These are phyloP conservation scores for Trichosporon faecale DNA, from an alignment of 1,284 basidiomycete genomes.

Conservation along the genomic window DNA sequence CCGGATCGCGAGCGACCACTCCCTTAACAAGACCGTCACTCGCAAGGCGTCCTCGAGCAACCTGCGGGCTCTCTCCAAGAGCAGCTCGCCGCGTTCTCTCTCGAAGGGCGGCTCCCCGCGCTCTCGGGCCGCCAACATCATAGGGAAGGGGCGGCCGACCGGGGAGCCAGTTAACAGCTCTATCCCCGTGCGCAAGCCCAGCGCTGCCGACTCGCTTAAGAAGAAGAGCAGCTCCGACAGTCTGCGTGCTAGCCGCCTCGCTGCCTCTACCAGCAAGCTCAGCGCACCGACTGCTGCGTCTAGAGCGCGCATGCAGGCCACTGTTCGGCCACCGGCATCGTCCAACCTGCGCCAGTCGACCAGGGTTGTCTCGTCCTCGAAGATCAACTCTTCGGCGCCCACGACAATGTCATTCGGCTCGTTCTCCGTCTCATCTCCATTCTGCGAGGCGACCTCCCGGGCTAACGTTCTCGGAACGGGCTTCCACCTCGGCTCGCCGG, in stretches of 20 bases:
- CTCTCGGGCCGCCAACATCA: not conserved
- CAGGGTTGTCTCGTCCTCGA: not conserved
- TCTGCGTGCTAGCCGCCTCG: not conserved
- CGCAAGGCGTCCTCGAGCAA: not conserved
- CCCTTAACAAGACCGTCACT: not conserved
- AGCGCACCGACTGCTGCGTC: constrained; percentile 42
- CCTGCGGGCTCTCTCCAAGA: constrained; percentile 1
- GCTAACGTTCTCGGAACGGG: constrained; percentile 27
- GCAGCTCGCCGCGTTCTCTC: constrained; percentile 7
- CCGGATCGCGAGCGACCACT: constrained; percentile 10
- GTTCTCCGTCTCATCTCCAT: constrained; percentile 23
- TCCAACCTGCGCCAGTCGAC: not conserved
- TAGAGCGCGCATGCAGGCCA: constrained; percentile 46
- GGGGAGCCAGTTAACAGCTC: not conserved
- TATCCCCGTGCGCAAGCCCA: not conserved
- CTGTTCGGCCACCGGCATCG: constrained; percentile 34
- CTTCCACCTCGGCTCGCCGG: constrained; percentile 21
- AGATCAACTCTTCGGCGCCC: not conserved
- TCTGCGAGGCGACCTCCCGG: constrained; percentile 36
- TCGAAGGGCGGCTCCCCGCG: constrained; percentile 6
- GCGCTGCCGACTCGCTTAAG: not conserved
- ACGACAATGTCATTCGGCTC: not conserved
- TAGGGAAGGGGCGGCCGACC: not conserved
- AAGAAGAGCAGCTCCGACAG: not conserved
- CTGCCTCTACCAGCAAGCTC: not conserved